phyloP scores from a whole-genome alignment of 2,329 filamentous ascomycete genomes.

The Triangularia verruculosa region DNA sequence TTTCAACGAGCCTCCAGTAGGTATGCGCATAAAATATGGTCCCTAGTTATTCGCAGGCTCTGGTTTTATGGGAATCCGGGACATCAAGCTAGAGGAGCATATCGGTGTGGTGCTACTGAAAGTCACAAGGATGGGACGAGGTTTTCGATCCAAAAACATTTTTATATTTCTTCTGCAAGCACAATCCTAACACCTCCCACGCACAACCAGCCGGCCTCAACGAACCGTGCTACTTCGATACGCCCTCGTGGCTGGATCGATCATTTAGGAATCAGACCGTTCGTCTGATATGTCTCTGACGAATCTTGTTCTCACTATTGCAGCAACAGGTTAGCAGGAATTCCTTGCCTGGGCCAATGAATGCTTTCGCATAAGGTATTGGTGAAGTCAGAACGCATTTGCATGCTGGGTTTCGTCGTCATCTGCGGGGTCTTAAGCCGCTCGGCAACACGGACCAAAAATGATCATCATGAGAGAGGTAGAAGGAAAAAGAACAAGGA shows the following conservation, averaged over 20 bases:
- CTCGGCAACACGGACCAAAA: conserved; percentile 86
- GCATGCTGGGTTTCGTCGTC: conserved; percentile 57
- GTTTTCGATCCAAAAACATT: neutral
- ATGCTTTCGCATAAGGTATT: neutral
- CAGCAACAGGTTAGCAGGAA: conserved; percentile 9
- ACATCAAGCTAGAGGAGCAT: neutral
- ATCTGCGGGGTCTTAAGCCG: conserved; percentile 79
- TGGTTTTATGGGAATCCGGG: too few relatives aligned
- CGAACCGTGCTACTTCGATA: neutral
- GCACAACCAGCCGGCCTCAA: neutral
- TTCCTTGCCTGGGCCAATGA: neutral
- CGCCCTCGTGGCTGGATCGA: neutral
- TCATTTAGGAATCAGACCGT: neutral
- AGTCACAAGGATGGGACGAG: neutral
- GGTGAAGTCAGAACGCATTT: conserved; percentile 65
- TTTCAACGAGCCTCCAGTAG: neutral
- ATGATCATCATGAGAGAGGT: conserved; percentile 63
- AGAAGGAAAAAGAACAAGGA: conserved; percentile 3
- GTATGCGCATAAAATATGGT: too few relatives aligned
- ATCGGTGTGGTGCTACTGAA: neutral
- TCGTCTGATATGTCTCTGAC: neutral
- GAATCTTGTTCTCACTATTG: neutral
- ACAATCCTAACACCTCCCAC: neutral
- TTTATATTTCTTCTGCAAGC: neutral
- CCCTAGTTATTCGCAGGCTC: too few relatives aligned